These are phyloP conservation scores for Collybiopsis confluens DNA, from an alignment of 768 basidiomycete genomes.

Conservation along the genomic window DNA sequence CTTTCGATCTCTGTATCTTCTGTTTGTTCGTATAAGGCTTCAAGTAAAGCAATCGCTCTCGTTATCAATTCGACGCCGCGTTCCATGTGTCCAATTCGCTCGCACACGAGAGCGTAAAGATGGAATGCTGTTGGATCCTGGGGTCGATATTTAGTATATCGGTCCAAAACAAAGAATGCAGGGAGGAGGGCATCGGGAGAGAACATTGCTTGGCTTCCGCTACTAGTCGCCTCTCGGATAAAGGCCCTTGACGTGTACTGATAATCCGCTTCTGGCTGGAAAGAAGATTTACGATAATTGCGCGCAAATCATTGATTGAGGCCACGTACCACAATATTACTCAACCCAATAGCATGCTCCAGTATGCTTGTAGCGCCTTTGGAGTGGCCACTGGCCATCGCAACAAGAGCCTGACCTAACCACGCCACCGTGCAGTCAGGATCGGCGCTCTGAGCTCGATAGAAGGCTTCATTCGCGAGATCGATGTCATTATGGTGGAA, in stretches of 20 bases:
- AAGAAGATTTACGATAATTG: not conserved
- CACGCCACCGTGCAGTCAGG: slow-evolving; percentile 87
- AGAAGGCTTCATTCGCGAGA: slow-evolving; percentile 81
- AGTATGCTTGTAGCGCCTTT: slow-evolving; percentile 64
- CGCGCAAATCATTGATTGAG: not conserved
- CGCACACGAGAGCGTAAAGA: slow-evolving; percentile 80
- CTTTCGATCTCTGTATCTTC: slow-evolving; percentile 78
- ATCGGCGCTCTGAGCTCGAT: slow-evolving; percentile 86
- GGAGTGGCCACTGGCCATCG: slow-evolving; percentile 52
- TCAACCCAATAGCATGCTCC: slow-evolving; percentile 65
- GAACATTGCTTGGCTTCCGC: slow-evolving; percentile 10
- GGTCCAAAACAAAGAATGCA: slow-evolving; percentile 76
- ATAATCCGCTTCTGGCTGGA: slow-evolving; percentile 77
- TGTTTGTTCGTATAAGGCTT: slow-evolving; percentile 80
- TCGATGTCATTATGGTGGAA: slow-evolving; percentile 73
- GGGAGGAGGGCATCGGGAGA: slow-evolving; percentile 52
- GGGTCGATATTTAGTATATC: slow-evolving; percentile 67
- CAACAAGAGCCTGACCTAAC: slow-evolving; percentile 84
- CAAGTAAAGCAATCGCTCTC: slow-evolving; percentile 69
- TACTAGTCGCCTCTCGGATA: slow-evolving; percentile 24
- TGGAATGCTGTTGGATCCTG: slow-evolving; percentile 75
- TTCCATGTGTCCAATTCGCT: slow-evolving; percentile 70
- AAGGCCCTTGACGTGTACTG: slow-evolving; percentile 67
- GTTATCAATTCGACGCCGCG: slow-evolving; percentile 54
- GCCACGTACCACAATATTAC: slow-evolving; percentile 52